Conservation (phyloP, 768 basidiomycete genomes). For the Boletus subcaerulescens region DNA sequence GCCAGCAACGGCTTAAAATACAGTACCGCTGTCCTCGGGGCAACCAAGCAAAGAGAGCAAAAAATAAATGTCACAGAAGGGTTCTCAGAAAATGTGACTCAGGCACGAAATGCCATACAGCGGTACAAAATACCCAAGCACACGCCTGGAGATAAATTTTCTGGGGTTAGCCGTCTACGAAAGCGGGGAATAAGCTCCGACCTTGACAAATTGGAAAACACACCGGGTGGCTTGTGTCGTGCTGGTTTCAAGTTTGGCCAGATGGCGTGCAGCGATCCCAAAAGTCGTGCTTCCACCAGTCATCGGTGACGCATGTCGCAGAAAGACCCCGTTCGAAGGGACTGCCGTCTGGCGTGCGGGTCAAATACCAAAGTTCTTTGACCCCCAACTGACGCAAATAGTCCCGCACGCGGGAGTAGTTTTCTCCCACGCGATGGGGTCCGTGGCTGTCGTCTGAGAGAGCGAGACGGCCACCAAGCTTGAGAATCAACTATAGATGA, state of each 20-base stretch:
- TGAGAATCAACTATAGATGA: constrained; percentile 59
- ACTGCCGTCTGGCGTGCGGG: constrained; percentile 33
- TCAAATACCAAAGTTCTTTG: constrained; percentile 61
- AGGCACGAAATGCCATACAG: background rate
- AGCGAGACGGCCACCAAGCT: constrained; percentile 67
- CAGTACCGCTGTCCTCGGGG: background rate
- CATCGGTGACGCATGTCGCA: constrained; percentile 44
- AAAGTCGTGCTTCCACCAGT: constrained; percentile 60
- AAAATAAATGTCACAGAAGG: background rate
- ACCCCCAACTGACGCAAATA: constrained; percentile 68
- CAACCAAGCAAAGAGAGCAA: constrained; percentile 3
- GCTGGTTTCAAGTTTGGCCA: constrained; percentile 13
- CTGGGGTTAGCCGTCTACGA: constrained; percentile 11
- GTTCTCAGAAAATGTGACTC: constrained; percentile 5
- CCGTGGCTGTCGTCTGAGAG: constrained; percentile 98
- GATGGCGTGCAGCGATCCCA: constrained; percentile 40
- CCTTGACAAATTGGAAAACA: constrained; percentile 22
- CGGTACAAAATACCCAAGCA: constrained; percentile 18
- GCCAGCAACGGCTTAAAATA: constrained; percentile 1
- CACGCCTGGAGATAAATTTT: constrained; percentile 7
- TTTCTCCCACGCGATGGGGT: constrained; percentile 80
- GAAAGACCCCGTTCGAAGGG: constrained; percentile 33
- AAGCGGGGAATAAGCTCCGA: constrained; percentile 19
- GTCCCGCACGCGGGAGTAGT: constrained; percentile 63
- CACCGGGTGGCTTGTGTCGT: constrained; percentile 1